phyloP scores from a whole-genome alignment of 768 basidiomycete species.

The Lyophyllum semitale region DNA sequence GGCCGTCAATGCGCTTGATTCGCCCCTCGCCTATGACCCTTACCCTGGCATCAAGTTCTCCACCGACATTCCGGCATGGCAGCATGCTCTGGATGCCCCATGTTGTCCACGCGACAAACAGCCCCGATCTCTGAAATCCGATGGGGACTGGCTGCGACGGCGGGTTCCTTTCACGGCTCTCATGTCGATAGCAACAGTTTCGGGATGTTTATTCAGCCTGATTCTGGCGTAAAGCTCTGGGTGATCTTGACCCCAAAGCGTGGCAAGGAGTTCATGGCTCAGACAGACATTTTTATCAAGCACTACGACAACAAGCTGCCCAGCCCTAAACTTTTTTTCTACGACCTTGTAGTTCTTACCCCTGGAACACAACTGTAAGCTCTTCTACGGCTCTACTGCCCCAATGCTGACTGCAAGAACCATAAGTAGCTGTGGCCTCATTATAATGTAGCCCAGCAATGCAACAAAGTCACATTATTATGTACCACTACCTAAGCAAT shows the following conservation, averaged over 20 bases:
- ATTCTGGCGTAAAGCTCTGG: conserved; percentile 5
- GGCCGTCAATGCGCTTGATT: neutral
- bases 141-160: conserved; percentile 4
- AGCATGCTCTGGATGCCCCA: neutral
- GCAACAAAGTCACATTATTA: too few species aligned
- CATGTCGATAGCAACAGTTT: neutral
- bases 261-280: neutral
- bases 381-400: too few species aligned
- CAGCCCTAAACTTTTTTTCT: too few species aligned
- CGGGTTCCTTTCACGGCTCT: neutral
- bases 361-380: too few species aligned
- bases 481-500: too few species aligned
- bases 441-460: too few species aligned
- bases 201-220: neutral
- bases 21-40: neutral
- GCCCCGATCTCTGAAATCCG: neutral
- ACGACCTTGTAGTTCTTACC: too few species aligned
- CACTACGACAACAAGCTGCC: too few species aligned
- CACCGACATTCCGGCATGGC: neutral
- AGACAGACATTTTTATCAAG: neutral
- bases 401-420: too few species aligned
- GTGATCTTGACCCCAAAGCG: neutral
- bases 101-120: neutral
- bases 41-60: neutral
- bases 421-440: too few species aligned